Percentiles rank a stretch among this genome's conserved stretches.
Evolutionary conservation across 371 early-diverging fungal genomes (phyloP).

Genomic region (Phascolomyces articulosus): DNA sequence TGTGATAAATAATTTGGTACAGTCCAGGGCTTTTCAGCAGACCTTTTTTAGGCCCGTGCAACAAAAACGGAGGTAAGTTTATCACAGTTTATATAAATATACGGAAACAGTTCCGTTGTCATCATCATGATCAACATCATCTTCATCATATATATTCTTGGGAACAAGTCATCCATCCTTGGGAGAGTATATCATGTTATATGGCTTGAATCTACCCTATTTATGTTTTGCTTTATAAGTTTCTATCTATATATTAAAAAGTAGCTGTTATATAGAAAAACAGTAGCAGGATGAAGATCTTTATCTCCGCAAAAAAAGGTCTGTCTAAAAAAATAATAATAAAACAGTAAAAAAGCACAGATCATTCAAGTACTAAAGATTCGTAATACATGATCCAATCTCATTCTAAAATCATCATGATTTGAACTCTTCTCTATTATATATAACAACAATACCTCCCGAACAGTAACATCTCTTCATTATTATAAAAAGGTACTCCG

Average conservation of each 20-base stretch:
- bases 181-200: too few relatives aligned
- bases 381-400: neutral
- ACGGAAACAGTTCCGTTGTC: slow-evolving; percentile 4
- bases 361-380: slow-evolving; percentile 1
- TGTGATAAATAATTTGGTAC: neutral
- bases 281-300: neutral
- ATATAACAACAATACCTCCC: neutral
- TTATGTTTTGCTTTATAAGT: too few relatives aligned
- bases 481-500: neutral
- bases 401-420: neutral
- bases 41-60: neutral
- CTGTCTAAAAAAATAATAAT: neutral
- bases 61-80: neutral
- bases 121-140: neutral
- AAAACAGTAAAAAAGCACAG: slow-evolving; percentile 7
- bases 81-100: neutral
- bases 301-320: too few relatives aligned
- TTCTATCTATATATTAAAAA: too few relatives aligned
- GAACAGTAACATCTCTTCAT: neutral
- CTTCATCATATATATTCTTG: too few relatives aligned
- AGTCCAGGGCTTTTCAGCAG: slow-evolving; percentile 7
- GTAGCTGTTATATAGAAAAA: too few relatives aligned
- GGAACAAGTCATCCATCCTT: too few relatives aligned
- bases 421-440: neutral
- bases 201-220: too few relatives aligned